Evolutionary conservation across 768 basidiomycete genomes (phyloP), one percentile per base, ranked within the genome.

Genomic region (Psilocybe sp.): DNA sequence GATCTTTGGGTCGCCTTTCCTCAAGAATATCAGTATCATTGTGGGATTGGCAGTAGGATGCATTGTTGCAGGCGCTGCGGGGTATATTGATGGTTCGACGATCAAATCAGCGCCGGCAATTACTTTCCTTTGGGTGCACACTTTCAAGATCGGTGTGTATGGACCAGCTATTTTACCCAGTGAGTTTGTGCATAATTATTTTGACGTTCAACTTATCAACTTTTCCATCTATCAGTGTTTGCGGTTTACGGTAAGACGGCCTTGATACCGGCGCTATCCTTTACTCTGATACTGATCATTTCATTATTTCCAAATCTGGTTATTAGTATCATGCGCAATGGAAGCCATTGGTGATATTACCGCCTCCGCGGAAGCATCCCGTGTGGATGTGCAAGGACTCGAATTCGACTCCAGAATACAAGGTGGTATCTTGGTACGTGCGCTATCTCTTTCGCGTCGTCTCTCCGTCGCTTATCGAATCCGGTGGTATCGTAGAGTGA

Each of bases 261-360:
- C n/a, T 12, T 41, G 9, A 42, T 42, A 12, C 7, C 34, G 40
- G 10, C 18, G 28, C n/a, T 5, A 15, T n/a, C 13, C 9, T 16
- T 9, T n/a, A 8, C 31, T 19, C 32, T 40, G n/a, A n/a, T 49
- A 34, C 48, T 28, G 33, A 23, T 8, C n/a, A n/a, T n/a, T n/a
- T n/a, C n/a, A n/a, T n/a, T n/a, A n/a, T n/a, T n/a, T n/a, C n/a
- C n/a, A n/a, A n/a, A n/a, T n/a, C n/a, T n/a, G n/a, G n/a, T n/a
- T n/a, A n/a, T n/a, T 38, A 11, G 2, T 32, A 5, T 16, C 46
- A 85, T 62, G 81, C 1, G 79, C 84, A 0, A 86, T 91, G 83
- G 90, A 92, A 65, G 84, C 87, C 3, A 91, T 90, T 40, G 89
- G 90, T 3, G 90, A 92, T 56, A 80, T 87, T 55, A 87, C 89